phyloP scores from a whole-genome alignment of 768 basidiomycete genomes.

The Russula sp. region DNA sequence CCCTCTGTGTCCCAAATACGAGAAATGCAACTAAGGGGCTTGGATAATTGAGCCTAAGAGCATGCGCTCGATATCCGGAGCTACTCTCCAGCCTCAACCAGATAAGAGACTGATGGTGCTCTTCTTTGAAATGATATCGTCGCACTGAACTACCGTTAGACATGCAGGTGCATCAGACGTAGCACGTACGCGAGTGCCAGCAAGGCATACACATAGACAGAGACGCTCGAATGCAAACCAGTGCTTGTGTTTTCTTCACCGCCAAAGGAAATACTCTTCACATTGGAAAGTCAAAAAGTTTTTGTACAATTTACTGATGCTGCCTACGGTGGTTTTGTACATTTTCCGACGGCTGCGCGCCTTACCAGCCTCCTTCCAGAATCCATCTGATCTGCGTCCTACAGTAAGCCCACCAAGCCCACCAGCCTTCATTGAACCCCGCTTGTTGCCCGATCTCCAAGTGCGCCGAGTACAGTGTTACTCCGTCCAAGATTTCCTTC shows the following conservation, averaged over 20 bases:
- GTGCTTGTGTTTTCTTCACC: constrained; percentile 38
- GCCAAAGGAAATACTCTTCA: constrained; percentile 46
- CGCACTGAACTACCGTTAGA: constrained; percentile 6
- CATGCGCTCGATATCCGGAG: constrained; percentile 5
- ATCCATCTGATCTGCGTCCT: too few species aligned
- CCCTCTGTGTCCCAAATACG: constrained; percentile 52
- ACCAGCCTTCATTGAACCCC: too few species aligned
- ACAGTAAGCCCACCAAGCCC: too few species aligned
- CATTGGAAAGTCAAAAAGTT: too few species aligned
- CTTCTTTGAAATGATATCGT: neutral
- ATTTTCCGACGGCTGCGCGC: too few species aligned
- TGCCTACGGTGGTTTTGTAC: too few species aligned
- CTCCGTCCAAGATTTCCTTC: too few species aligned
- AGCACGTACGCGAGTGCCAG: constrained; percentile 20
- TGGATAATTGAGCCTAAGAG: constrained; percentile 29
- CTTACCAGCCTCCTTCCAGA: too few species aligned
- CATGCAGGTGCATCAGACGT: neutral
- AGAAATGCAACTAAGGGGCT: constrained; percentile 53
- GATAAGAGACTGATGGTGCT: constrained; percentile 40
- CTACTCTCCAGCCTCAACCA: constrained; percentile 48
- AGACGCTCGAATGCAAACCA: constrained; percentile 41
- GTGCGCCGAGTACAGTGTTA: too few species aligned
- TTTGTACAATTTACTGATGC: too few species aligned
- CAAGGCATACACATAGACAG: constrained; percentile 23
- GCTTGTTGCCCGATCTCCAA: too few species aligned